Evolutionary conservation across 345 rosid species (phyloP).

Genomic region (Citrus trifoliata): DNA sequence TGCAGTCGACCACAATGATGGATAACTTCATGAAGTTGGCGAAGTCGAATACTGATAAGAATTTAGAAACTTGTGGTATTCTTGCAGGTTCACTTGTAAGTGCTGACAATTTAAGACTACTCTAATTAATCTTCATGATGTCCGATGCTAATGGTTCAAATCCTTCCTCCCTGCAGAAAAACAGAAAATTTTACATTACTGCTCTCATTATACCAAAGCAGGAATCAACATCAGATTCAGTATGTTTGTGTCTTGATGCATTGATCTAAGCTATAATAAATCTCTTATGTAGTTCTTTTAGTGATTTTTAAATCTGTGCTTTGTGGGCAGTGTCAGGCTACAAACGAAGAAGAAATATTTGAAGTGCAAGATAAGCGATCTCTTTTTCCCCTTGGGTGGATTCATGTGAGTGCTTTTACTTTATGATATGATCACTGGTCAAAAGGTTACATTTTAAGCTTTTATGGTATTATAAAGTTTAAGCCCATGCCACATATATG

Average conservation of each 20-base stretch:
- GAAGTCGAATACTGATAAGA: constrained; percentile 71
- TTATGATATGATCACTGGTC: not conserved
- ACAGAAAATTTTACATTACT: constrained; percentile 79
- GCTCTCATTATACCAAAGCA: constrained; percentile 97
- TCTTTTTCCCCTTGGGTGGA: constrained; percentile 98
- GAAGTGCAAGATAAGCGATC: constrained; percentile 94
- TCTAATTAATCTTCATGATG: not conserved
- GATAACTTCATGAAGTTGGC: constrained; percentile 95
- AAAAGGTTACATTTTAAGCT: not conserved
- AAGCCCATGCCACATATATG: not conserved
- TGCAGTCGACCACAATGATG: constrained; percentile 91
- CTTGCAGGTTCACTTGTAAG: constrained; percentile 97
- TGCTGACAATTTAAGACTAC: constrained; percentile 16
- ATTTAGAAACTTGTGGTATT: constrained; percentile 96
- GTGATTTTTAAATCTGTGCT: not conserved
- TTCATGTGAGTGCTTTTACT: constrained; percentile 70
- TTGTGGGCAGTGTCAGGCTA: constrained; percentile 74
- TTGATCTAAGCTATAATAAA: constrained; percentile 1
- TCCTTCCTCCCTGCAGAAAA: constrained; percentile 53
- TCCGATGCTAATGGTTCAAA: constrained; percentile 21
- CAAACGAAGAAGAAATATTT: constrained; percentile 98
- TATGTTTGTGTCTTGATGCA: constrained; percentile 32
- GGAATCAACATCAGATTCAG: constrained; percentile 90
- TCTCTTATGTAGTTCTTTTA: not conserved
- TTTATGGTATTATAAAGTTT: not conserved